Evolutionary conservation across 139 green algal genomes (phyloP).

Genomic region (Pleodorina starrii): DNA sequence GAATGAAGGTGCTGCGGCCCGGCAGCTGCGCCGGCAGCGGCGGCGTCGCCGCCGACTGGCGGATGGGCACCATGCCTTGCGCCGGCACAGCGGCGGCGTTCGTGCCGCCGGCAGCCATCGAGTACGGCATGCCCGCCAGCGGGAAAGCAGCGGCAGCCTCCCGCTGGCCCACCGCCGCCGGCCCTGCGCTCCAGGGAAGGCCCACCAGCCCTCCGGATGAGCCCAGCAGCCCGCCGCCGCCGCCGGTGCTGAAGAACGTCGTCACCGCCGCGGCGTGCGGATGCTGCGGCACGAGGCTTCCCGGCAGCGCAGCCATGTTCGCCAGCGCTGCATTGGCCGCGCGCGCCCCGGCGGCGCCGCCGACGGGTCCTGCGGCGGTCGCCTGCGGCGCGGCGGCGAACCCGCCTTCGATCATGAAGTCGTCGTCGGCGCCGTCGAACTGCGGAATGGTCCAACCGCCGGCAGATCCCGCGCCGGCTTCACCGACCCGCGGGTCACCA

Average conservation of each 20-base stretch:
- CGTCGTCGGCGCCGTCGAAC: conserved; percentile 29
- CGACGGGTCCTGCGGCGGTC: neutral
- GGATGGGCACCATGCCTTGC: neutral
- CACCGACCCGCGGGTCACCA: neutral
- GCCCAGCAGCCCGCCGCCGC: neutral
- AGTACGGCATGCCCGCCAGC: neutral
- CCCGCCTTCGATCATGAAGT: neutral
- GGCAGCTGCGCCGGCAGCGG: neutral
- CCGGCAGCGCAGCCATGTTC: neutral
- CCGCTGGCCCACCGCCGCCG: neutral
- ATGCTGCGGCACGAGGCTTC: neutral
- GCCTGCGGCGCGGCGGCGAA: neutral
- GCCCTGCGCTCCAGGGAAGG: neutral
- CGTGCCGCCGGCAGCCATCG: neutral
- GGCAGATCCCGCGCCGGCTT: neutral
- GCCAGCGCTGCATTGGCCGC: neutral
- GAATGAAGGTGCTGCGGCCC: neutral
- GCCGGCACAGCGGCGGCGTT: neutral
- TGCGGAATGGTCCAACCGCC: conserved; percentile 16
- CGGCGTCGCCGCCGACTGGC: neutral
- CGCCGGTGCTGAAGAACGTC: neutral
- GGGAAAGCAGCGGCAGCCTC: neutral
- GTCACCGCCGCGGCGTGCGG: neutral
- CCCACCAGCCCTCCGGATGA: neutral
- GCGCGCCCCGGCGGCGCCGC: neutral